Evolutionary conservation across 495 filamentous ascomycete genomes (phyloP), one percentile per base, ranked within the genome.

Genomic region (Aspergillus sparsus): DNA sequence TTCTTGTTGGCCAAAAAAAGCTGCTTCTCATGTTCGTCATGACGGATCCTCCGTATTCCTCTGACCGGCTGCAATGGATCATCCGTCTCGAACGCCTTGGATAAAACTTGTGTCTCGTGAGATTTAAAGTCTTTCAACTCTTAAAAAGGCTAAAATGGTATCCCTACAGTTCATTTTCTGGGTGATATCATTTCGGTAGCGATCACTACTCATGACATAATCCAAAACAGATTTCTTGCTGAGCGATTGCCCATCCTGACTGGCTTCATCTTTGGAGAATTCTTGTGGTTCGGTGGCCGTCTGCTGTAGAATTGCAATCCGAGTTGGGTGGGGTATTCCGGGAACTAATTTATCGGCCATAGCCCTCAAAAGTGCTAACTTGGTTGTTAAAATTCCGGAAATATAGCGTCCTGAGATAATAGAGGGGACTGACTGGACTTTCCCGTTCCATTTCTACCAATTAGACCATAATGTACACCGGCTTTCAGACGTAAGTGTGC

Each of bases 281-380:
- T 58, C 57, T 11, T 62, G 45, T 33, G 72, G 63, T 18, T 77
- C 74, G 2, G 63, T 67, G 16, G 67, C 71, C 0, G 87, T 92
- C 71, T 94, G 90, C 63, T 90, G 88, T 12, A 94, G 73, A 41
- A 92, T 84, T 1, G 85, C 77, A 37, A 94, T 80, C 10, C 87
- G 74, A 5, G 86, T 85, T 33, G 81, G 73, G 66, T 86, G 84
- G 1, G 89, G 85, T 55, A 94, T 89, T 1, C 89, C 89, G 2
- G 90, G 89, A 44, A 94, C 89, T 37, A 91, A 78, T 65, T 90
- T 90, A 54, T 91, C 84, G 9, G 85, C 88, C 56, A 94, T 85
- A 16, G 90, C 87, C 58, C 84, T 82, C 36, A 93, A 72, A 21
- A 94, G 73, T 3, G 90, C 87, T 90, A 39, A 41, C 1, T 18